Evolutionary conservation across 345 rosid genomes (phyloP), one percentile per base, ranked within the genome.

Genomic region (Schrenkiella parvula): DNA sequence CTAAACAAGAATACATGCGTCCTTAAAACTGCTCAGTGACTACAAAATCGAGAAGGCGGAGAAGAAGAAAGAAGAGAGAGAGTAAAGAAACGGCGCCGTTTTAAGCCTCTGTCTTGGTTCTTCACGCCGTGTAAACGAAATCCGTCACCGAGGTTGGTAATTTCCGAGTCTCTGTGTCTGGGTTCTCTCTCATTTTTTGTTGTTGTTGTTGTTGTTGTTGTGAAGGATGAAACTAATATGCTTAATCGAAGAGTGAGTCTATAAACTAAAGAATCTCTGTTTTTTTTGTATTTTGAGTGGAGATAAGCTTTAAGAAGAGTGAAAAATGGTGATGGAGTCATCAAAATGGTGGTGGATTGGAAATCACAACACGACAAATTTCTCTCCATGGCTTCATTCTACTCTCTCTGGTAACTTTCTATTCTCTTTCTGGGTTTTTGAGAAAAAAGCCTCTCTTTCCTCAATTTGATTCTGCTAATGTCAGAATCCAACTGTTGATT

Each of bases 281-380:
- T 35, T 8, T 53, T 44, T 64, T 39, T 34, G 66, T 52, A 3
- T 29, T 50, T 22, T 60, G 57, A 52, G 64, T 52, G 46, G 46
- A 50, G 51, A 29, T 21, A 64, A 61, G 59, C 6, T 61, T 41
- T 10, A 54, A 23, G 58, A 57, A 73, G 72, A 35, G 71, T 34
- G 29, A 48, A 76, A 63, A 55, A 64, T 62, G 66, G 67, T 55
- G 55, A 76, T 55, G 72, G 80, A 70, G 0, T 38, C 80, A 15
- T 76, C 80, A 64, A 76, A 76, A 53, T 76, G 80, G 80, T 76
- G 75, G 75, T 76, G 80, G 80, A 70, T 76, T 76, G 80, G 80
- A 3, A 76, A 70, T 47, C 80, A 76, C 72, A 76, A 76, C 71
- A 76, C 76, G 0, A 70, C 76, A 1, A 70, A 76, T 64, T 70